Base-by-base conservation (phyloP, 371 early-diverging fungal genomes). In the Apophysomyces variabilis region DNA sequence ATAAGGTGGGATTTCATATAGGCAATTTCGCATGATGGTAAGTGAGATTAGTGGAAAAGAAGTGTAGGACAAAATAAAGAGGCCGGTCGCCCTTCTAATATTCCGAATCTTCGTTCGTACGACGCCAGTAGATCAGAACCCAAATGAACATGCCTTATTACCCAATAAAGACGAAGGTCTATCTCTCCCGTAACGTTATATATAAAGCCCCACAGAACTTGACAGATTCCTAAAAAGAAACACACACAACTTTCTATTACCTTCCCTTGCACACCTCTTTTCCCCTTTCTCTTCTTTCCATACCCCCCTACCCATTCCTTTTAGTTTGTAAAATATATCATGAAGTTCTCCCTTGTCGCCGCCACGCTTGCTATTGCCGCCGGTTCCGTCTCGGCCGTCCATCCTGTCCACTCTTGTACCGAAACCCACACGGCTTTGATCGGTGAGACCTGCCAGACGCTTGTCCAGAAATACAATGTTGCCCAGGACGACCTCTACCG, bases 281-380 rank as follows among this genome's bases (percentile, higher is more conserved):
- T 46, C 18, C 57, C 60, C 35, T 32, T 18, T 57, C 46, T 36
- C 45, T 36, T 45, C 61, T 54, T 39, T 62, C 67, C 57, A 62
- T 37, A 41, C 43, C 57, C 50, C 66, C 62, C 66, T 41, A 57
- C 36, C 36, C 41, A 57, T 67, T 50, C 43, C 50, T 37, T 57
- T 58, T 41, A 32, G 57, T 59, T 43, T 58, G 11, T 41, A 8
- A 11, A 8, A 11, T 41, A 41, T 41, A 65, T 13, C 66, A 70
- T 70, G 70, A 70, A 70, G 62, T 62, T 65, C 65, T 16, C 65
- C 38, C 26, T 70, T 44, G 18, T 61, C 50, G 64, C 66, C 62
- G 38, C 61, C 60, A 63, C 66, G 68, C 54, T 66, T 14, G 62
- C 67, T 39, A 54, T 38, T 14, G 32, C 43, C 38, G 62, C 64